These are phyloP conservation scores for Alternaria sp. DNA, from an alignment of 2,329 filamentous ascomycete species.

Conservation along the genomic window DNA sequence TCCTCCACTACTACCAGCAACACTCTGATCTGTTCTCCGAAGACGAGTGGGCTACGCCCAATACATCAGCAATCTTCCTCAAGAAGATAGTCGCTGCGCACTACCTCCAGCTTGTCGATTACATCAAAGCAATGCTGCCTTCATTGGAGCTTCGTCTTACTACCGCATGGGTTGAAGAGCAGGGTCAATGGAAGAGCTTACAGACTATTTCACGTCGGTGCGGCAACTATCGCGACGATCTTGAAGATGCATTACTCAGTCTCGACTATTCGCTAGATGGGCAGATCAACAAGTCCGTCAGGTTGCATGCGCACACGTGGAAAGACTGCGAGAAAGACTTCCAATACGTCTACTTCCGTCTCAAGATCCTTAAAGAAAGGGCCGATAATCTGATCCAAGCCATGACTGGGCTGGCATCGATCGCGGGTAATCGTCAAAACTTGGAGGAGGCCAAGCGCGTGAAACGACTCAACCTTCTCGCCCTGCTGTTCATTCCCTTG, in stretches of 20 bases:
- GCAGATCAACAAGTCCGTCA: neutral
- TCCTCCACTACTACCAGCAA: slow-evolving; percentile 36
- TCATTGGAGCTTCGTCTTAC: slow-evolving; percentile 41
- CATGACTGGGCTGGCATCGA: slow-evolving; percentile 44
- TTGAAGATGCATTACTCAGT: slow-evolving; percentile 42
- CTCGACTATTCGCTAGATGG: slow-evolving; percentile 32
- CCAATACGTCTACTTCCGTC: slow-evolving; percentile 42
- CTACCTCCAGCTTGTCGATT: slow-evolving; percentile 42
- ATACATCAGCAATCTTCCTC: slow-evolving; percentile 34
- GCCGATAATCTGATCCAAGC: slow-evolving; percentile 43
- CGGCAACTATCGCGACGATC: slow-evolving; percentile 45
- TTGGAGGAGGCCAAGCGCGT: slow-evolving; percentile 46
- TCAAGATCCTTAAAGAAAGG: slow-evolving; percentile 42
- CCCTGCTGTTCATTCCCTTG: slow-evolving; percentile 43
- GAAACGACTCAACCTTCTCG: slow-evolving; percentile 42
- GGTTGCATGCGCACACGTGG: slow-evolving; percentile 20
- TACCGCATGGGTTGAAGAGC: slow-evolving; percentile 42
- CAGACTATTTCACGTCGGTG: slow-evolving; percentile 44
- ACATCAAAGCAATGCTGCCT: slow-evolving; percentile 45
- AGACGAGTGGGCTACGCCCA: slow-evolving; percentile 29
- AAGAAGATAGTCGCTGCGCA: slow-evolving; percentile 46
- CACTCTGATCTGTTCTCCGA: slow-evolving; percentile 24
- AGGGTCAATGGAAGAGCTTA: slow-evolving; percentile 44
- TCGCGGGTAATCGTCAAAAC: slow-evolving; percentile 44
- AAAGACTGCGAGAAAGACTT: slow-evolving; percentile 39